Evolutionary conservation across 2,329 filamentous ascomycete genomes (phyloP).

Genomic region (Penicillium sp.): DNA sequence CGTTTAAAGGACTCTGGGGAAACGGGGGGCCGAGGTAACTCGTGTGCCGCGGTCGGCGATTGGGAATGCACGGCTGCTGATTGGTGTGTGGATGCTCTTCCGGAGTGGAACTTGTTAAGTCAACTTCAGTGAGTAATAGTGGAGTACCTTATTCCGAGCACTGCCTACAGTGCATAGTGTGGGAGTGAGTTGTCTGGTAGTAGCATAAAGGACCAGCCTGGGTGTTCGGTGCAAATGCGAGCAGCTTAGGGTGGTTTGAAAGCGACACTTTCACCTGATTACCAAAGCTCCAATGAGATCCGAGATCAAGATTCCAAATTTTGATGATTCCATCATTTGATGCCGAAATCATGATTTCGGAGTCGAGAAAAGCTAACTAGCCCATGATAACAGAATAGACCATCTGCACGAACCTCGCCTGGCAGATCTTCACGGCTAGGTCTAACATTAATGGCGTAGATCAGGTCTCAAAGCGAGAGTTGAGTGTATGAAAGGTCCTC

Average conservation of each 20-base stretch:
- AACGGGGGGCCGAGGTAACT: slow-evolving; percentile 25
- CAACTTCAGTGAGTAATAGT: neutral
- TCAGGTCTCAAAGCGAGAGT: too few relatives aligned
- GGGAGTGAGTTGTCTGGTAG: too few relatives aligned
- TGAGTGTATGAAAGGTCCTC: too few relatives aligned
- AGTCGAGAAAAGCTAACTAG: too few relatives aligned
- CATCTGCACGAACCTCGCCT: too few relatives aligned
- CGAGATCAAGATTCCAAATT: neutral
- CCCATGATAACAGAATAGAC: too few relatives aligned
- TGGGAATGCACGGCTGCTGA: slow-evolving; percentile 15
- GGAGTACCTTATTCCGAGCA: neutral
- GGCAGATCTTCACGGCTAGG: too few relatives aligned
- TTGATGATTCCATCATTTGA: neutral
- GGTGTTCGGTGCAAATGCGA: neutral
- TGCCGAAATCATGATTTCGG: neutral
- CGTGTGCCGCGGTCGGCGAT: slow-evolving; percentile 18
- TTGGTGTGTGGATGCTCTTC: slow-evolving; percentile 7
- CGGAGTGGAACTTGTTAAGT: neutral
- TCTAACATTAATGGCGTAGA: too few relatives aligned
- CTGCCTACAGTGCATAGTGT: neutral
- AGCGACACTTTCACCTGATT: neutral
- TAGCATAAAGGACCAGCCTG: too few relatives aligned
- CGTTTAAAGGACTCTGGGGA: slow-evolving; percentile 19
- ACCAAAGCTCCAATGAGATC: too few relatives aligned
- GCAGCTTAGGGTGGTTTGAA: neutral